Base-by-base conservation (phyloP, 1,284 basidiomycete genomes). In the Thelephora terrestris region DNA sequence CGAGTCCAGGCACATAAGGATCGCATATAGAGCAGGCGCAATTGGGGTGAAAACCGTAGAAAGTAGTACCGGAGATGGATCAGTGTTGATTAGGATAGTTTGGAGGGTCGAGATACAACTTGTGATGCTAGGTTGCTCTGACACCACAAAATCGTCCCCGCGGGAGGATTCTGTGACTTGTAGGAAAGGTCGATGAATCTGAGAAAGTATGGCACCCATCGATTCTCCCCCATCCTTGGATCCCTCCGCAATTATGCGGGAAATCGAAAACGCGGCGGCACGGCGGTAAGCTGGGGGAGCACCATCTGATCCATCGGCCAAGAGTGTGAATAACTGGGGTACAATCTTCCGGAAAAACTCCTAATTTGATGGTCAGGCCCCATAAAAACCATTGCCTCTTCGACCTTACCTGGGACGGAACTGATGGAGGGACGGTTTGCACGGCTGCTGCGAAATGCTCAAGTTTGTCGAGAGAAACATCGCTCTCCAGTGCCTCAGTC, bases 21-120 rank as follows among this genome's bases (percentile, higher is more conserved):
- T 69, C 1, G 79, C 71, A 60, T 90, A 90, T 2, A 94, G 61
- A 1, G 78, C 65, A 0, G 81, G 66, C 0, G 85, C 57, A 42
- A 92, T 76, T 1, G 88, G 85, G 2, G 79, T 78, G 14, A 93
- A 63, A 5, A 91, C 57, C 14, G 67, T 64, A 0, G 80, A 73
- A 42, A 88, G 74, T 35, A 89, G 71, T 2, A 67, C 63, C 0
- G 87, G 83, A 1, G 85, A 82, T 3, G 89, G 88, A 52, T 92
- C 89, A 5, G 82, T 79, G 54, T 90, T 86, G 5, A 78, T 72
- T 3, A 91, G 63, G 21, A 91, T 67, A 2, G 67, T 71, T 47
- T 78, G 67, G 7, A 87, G 59, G 2, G 62, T 71, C 6, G 65
- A 62, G 20, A 86, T 60, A 2, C 75, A 69, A 9, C 61, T 61